Evolutionary conservation across 2,329 filamentous ascomycete genomes (phyloP).

Genomic region (Verticillium nubilum): DNA sequence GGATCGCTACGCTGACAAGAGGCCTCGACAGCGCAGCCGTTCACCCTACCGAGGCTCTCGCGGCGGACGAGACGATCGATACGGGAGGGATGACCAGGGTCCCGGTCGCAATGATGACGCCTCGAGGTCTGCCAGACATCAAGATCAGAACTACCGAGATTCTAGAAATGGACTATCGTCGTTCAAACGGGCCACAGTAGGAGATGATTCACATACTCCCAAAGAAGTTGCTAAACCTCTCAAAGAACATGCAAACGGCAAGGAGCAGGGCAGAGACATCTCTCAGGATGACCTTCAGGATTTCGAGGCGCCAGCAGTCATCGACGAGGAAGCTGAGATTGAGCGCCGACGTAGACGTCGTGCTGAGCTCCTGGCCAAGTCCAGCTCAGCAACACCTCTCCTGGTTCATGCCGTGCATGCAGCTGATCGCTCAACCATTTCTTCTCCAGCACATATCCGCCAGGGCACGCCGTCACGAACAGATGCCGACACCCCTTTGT

Average conservation of each 20-base stretch:
- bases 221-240: slow-evolving; percentile 64
- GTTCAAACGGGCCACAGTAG: slow-evolving; percentile 58
- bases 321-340: slow-evolving; percentile 78
- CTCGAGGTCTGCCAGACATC: slow-evolving; percentile 30
- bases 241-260: slow-evolving; percentile 46
- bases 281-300: slow-evolving; percentile 33
- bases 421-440: slow-evolving; percentile 50
- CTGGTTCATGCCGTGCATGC: slow-evolving; percentile 66
- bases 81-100: slow-evolving; percentile 23
- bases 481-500: slow-evolving; percentile 37
- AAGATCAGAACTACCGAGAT: slow-evolving; percentile 42
- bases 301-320: slow-evolving; percentile 49
- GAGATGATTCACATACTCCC: slow-evolving; percentile 51
- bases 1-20: slow-evolving; percentile 33
- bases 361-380: slow-evolving; percentile 80
- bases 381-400: slow-evolving; percentile 67
- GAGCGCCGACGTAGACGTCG: slow-evolving; percentile 79
- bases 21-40: slow-evolving; percentile 48
- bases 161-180: slow-evolving; percentile 51
- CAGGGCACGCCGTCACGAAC: slow-evolving; percentile 33
- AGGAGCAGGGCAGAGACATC: slow-evolving; percentile 17
- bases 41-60: slow-evolving; percentile 39
- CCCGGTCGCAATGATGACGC: slow-evolving; percentile 16
- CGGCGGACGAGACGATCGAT: slow-evolving; percentile 28
- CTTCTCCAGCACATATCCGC: slow-evolving; percentile 46